Percentiles rank a stretch among this genome's conserved stretches.
Evolutionary conservation across 2,329 filamentous ascomycete species (phyloP).

Genomic region (Exophiala xenobiotica): DNA sequence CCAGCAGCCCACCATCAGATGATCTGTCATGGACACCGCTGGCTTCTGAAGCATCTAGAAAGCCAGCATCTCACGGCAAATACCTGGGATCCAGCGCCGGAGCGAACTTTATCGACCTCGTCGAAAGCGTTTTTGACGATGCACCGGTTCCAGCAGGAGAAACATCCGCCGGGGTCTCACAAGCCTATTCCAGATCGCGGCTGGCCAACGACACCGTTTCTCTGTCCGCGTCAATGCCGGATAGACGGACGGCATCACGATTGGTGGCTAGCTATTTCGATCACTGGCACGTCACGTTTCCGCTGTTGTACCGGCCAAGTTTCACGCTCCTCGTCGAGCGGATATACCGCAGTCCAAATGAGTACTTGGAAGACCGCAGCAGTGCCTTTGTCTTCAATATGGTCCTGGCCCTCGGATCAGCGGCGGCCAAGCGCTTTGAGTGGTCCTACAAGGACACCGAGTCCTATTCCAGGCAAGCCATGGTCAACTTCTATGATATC

Average conservation of each 20-base stretch:
- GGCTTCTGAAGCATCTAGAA: background rate
- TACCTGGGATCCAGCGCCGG: background rate
- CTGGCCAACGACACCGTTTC: background rate
- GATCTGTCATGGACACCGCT: background rate
- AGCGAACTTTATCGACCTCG: background rate
- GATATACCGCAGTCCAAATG: background rate
- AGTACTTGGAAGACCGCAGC: background rate
- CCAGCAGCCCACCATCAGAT: background rate
- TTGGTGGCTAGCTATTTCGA: background rate
- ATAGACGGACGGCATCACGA: background rate
- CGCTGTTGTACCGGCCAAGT: background rate
- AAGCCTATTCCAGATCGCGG: background rate
- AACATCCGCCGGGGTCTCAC: background rate
- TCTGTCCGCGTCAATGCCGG: background rate
- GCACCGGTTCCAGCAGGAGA: background rate
- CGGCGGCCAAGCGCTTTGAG: background rate
- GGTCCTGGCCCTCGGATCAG: background rate
- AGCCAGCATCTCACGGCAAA: background rate
- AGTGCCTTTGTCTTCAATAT: background rate
- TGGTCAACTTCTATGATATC: background rate
- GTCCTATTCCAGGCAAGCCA: background rate
- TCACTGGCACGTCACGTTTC: background rate
- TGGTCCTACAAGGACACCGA: background rate
- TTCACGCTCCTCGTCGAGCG: background rate
- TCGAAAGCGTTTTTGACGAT: background rate